Evolutionary conservation across 2,329 filamentous ascomycete genomes (phyloP).

Genomic region (Claviceps lovelessii): DNA sequence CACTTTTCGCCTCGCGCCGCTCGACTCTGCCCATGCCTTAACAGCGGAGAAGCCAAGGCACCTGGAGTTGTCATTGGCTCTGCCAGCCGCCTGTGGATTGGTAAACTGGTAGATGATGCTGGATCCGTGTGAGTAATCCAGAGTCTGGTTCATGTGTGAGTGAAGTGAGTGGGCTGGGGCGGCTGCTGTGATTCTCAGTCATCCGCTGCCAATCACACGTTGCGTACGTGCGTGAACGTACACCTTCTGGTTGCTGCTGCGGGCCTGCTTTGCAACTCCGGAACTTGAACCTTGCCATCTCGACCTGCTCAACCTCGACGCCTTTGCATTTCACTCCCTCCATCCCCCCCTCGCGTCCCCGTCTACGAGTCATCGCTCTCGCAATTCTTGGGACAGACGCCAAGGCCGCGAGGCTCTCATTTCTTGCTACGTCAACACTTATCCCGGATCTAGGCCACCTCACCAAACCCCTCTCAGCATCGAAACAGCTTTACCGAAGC

Average conservation of each 20-base stretch:
- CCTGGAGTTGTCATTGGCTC: constrained; percentile 22
- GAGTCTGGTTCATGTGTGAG: background rate
- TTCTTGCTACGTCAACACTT: background rate
- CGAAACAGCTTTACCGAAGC: constrained; percentile 15
- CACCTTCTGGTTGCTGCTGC: background rate
- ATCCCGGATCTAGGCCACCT: constrained; percentile 8
- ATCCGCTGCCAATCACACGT: background rate
- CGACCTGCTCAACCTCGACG: constrained; percentile 11
- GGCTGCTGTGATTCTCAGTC: background rate
- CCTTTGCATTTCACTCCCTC: constrained; percentile 5
- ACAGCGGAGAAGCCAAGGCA: constrained; percentile 7
- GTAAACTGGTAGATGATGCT: background rate
- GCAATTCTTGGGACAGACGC: background rate
- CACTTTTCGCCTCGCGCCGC: constrained; percentile 4
- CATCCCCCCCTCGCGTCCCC: background rate
- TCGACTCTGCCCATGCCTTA: background rate
- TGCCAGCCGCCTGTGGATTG: constrained; percentile 6
- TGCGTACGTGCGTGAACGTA: background rate
- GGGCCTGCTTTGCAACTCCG: background rate
- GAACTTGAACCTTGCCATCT: constrained; percentile 10
- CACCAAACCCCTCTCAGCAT: constrained; percentile 12
- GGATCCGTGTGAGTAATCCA: constrained; percentile 5
- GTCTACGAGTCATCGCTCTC: constrained; percentile 3
- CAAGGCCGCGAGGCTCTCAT: background rate
- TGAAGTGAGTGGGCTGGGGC: background rate